phyloP scores from a whole-genome alignment of 1,139 yeast species.

The Geotrichum restrictum region DNA sequence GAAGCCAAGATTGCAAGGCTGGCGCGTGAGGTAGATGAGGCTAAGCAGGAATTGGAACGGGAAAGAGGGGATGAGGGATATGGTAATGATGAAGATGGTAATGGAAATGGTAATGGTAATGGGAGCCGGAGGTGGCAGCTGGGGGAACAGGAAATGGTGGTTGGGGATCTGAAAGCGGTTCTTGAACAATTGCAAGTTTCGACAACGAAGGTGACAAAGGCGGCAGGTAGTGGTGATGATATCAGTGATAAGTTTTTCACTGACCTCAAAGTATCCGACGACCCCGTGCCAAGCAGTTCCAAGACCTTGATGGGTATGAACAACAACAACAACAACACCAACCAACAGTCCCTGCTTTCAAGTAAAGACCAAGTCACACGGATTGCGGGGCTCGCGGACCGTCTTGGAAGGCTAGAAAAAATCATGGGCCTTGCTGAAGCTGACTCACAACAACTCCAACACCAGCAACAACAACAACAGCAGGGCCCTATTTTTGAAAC shows the following conservation, averaged over 20 bases:
- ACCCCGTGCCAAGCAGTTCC: not conserved
- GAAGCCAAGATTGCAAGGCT: conserved; percentile 18
- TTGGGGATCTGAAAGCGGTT: conserved; percentile 8
- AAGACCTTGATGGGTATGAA: not conserved
- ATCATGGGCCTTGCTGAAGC: conserved; percentile 12
- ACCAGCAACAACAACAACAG: no score
- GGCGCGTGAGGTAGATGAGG: conserved; percentile 15
- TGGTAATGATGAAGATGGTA: no score
- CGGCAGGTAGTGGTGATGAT: not conserved
- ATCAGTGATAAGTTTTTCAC: not conserved
- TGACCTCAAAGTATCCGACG: not conserved
- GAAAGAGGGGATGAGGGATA: not conserved
- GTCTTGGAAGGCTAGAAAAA: conserved; percentile 12
- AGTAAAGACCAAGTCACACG: conserved; percentile 1
- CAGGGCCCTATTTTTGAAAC: conserved; percentile 13
- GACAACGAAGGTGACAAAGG: not conserved
- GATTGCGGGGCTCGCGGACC: conserved; percentile 9
- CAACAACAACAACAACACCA: not conserved
- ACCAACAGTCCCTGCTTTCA: not conserved
- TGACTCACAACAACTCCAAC: conserved; percentile 1
- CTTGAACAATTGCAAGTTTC: conserved; percentile 5
- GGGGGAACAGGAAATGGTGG: not conserved
- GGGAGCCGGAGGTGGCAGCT: not conserved
- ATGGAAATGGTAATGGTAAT: no score
- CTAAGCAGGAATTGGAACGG: conserved; percentile 4